Base-by-base conservation (phyloP, 2,329 filamentous ascomycete genomes). In the Cercospora brassicicola region DNA sequence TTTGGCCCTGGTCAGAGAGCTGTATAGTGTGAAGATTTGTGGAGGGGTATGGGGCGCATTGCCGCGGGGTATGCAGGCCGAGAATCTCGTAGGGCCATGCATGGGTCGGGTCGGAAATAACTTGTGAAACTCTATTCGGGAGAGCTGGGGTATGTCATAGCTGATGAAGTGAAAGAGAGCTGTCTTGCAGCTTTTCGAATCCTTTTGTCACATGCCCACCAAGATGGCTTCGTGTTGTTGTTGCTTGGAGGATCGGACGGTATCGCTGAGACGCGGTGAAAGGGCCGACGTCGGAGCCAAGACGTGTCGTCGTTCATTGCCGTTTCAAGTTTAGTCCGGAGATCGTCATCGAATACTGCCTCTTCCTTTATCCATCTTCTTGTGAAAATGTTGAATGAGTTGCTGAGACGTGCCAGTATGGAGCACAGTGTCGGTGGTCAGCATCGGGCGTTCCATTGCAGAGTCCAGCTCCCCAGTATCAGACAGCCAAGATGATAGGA, bases 21-120 rank as follows among this genome's bases (percentile, higher is more conserved):
- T 31, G 28, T 56, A 31, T 57, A 20, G 53, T 57, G 53, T 28
- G 15, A 2, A 13, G 23, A n/a, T 10, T 56, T 11, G 42, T 55
- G 48, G 48, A 63, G 61, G 61, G 61, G 45, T 56, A 63, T 36
- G 30, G 61, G 26, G 61, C 33, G 10, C 26, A 26, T 48, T 48
- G 63, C 23, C 28, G 63, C 56, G 63, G 63, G 63, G 63, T 65
- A 59, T 23, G 13, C 63, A 51, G 20, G 45, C 45, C 45, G 45
- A 23, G 45, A 51, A 51, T 51, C 45, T 51, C 4, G 45, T 51
- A 23, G n/a, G 45, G 30, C 56, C 18, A 36, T 42, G 18, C 28
- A 33, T 33, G 13, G 39, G 28, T 62, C 60, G 60, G 60, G 31
- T 64, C 55, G 62, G 51, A 30, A 42, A 39, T 36, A 15, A n/a